Evolutionary conservation across 2,329 filamentous ascomycete genomes (phyloP).

Genomic region (Kalmusia sp.): DNA sequence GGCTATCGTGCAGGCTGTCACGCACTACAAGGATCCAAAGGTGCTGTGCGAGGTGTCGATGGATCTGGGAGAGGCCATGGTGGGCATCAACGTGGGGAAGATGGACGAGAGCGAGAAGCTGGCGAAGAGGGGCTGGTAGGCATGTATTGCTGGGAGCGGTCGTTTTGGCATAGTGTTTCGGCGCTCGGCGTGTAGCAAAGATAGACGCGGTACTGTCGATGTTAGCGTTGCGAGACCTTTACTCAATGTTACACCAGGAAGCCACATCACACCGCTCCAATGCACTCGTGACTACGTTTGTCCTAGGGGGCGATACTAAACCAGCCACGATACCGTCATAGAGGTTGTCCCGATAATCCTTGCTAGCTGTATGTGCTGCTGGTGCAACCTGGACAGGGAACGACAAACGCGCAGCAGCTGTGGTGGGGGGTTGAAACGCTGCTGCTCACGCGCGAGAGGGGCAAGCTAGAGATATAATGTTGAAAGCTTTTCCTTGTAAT

Average conservation of each 20-base stretch:
- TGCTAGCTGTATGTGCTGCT: no score
- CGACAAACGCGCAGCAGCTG: no score
- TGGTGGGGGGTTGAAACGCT: no score
- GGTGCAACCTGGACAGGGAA: no score
- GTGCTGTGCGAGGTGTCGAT: conserved; percentile 86
- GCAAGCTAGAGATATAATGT: no score
- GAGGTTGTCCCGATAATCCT: no score
- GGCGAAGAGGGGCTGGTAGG: conserved; percentile 83
- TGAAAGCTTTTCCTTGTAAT: no score
- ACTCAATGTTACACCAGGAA: background rate
- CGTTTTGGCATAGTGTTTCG: background rate
- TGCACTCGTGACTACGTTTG: background rate
- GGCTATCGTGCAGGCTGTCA: conserved; percentile 93
- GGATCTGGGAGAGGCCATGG: conserved; percentile 96
- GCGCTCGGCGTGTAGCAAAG: background rate
- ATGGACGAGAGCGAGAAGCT: conserved; percentile 84
- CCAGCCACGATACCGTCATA: no score
- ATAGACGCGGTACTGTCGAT: no score
- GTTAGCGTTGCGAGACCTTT: background rate
- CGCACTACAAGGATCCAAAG: conserved; percentile 85
- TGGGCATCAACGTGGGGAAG: conserved; percentile 84
- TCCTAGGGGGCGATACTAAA: no score
- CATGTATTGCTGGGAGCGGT: background rate
- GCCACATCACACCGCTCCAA: background rate
- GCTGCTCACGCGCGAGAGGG: no score